Percentiles rank a stretch among this genome's conserved stretches.
Conservation (phyloP, 192 early-diverging fungal species). For the Podila horticola region DNA sequence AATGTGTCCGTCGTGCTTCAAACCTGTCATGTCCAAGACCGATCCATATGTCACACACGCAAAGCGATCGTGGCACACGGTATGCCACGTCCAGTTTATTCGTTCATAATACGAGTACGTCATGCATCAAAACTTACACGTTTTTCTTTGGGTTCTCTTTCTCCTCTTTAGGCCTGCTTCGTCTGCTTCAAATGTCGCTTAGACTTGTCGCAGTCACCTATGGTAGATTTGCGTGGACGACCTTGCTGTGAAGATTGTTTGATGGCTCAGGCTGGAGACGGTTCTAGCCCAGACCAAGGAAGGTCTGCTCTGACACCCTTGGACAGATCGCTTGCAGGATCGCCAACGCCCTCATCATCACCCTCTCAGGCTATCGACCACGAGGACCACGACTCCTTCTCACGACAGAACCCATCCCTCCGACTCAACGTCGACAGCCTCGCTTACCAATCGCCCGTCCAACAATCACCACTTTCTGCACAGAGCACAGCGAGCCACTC, state of each 20-base stretch:
- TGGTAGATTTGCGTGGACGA: conserved; percentile 57
- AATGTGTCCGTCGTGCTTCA: conserved; percentile 44
- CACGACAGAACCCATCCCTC: not conserved
- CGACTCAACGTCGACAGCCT: conserved; percentile 2
- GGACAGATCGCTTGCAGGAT: not conserved
- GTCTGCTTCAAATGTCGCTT: conserved; percentile 50
- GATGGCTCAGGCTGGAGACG: conserved; percentile 43
- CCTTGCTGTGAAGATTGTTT: conserved; percentile 62
- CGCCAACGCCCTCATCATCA: not conserved
- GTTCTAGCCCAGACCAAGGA: conserved; percentile 14
- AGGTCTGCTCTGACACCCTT: conserved; percentile 4
- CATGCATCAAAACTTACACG: not conserved
- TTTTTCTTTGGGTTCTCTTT: conserved; percentile 7
- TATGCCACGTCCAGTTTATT: not conserved
- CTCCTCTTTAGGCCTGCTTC: conserved; percentile 47
- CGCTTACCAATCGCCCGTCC: not conserved
- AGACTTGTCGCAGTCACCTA: conserved; percentile 41
- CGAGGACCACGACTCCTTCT: not conserved
- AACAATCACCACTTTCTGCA: conserved; percentile 27
- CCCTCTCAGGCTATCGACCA: not conserved
- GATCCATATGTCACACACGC: conserved; percentile 43
- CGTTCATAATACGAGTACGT: not conserved
- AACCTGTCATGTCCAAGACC: conserved; percentile 47
- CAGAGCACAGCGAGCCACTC: conserved; percentile 35
- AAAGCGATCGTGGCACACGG: conserved; percentile 41